Conservation (phyloP, 768 basidiomycete genomes). For the Lactarius quietus region DNA sequence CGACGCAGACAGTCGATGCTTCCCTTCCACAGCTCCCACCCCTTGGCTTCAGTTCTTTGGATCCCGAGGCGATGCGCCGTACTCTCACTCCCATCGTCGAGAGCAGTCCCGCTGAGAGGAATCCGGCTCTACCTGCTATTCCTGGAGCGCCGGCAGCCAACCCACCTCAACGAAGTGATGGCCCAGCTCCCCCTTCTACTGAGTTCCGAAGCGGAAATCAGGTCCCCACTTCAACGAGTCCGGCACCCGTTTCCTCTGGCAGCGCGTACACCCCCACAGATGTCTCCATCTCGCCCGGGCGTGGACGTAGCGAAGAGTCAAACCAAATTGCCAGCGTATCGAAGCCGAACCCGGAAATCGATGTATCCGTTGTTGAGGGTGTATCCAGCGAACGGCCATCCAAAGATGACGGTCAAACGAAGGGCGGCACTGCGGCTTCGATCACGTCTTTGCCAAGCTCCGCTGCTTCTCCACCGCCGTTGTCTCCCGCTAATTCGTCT, state of each 20-base stretch:
- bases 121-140: background rate
- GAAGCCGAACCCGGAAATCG: background rate
- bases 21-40: slow-evolving; percentile 55
- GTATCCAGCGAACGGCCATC: background rate
- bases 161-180: background rate
- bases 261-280: slow-evolving; percentile 17
- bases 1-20: slow-evolving; percentile 10
- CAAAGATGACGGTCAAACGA: background rate
- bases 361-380: background rate
- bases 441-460: slow-evolving; percentile 13
- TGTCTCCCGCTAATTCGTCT: slow-evolving; percentile 18
- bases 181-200: background rate
- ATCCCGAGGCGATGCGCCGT: slow-evolving; percentile 12
- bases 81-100: slow-evolving; percentile 61
- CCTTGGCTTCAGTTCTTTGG: slow-evolving; percentile 44
- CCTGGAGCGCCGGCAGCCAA: background rate
- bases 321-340: background rate
- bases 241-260: background rate
- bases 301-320: background rate
- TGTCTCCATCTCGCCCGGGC: background rate
- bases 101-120: slow-evolving; percentile 32
- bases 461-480: slow-evolving; percentile 20
- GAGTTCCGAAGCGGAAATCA: background rate
- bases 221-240: background rate
- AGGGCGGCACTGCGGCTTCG: slow-evolving; percentile 1